A percentile compares a stretch with the other conserved stretches of the same genome.
These are phyloP conservation scores for Spencermartinsiella europaea DNA, from an alignment of 805 yeast species.

Conservation along the genomic window DNA sequence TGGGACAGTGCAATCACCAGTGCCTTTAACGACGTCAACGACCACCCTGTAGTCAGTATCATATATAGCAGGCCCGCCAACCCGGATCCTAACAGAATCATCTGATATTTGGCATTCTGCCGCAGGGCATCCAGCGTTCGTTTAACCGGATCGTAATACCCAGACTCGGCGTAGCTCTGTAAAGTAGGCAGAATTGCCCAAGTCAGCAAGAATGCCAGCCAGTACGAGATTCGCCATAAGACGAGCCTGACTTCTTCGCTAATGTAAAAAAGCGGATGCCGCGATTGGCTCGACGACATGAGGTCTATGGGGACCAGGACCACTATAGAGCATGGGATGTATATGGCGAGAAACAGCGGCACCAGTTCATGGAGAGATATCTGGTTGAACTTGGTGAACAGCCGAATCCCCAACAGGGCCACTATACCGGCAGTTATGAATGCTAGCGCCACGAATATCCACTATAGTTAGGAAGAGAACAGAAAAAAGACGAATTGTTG, in stretches of 20 bases:
- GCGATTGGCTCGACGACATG: constrained; percentile 44
- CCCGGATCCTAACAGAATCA: constrained; percentile 49
- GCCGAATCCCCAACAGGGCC: constrained; percentile 35
- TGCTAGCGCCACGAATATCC: constrained; percentile 23
- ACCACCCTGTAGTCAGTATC: constrained; percentile 49
- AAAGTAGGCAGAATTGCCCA: constrained; percentile 71
- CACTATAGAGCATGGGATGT: constrained; percentile 69
- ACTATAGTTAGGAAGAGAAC: no score
- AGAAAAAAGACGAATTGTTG: no score
- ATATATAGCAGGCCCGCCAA: constrained; percentile 55
- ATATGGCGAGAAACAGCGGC: constrained; percentile 55
- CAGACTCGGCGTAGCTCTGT: constrained; percentile 69
- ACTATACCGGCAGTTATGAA: constrained; percentile 28
- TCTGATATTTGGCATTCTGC: constrained; percentile 55
- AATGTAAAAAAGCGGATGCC: constrained; percentile 43
- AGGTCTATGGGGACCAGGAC: constrained; percentile 72
- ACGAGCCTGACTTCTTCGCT: constrained; percentile 44
- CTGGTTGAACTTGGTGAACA: constrained; percentile 32
- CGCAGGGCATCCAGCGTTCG: constrained; percentile 53
- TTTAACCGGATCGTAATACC: constrained; percentile 47
- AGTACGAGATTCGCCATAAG: constrained; percentile 71
- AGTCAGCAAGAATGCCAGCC: constrained; percentile 75
- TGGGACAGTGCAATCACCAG: constrained; percentile 73
- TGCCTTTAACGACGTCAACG: constrained; percentile 52
- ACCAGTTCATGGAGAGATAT: constrained; percentile 42